Percentiles rank a stretch among this genome's conserved stretches.
These are phyloP conservation scores for Neltuma alba DNA, from an alignment of 306 rosid genomes.

Conservation along the genomic window DNA sequence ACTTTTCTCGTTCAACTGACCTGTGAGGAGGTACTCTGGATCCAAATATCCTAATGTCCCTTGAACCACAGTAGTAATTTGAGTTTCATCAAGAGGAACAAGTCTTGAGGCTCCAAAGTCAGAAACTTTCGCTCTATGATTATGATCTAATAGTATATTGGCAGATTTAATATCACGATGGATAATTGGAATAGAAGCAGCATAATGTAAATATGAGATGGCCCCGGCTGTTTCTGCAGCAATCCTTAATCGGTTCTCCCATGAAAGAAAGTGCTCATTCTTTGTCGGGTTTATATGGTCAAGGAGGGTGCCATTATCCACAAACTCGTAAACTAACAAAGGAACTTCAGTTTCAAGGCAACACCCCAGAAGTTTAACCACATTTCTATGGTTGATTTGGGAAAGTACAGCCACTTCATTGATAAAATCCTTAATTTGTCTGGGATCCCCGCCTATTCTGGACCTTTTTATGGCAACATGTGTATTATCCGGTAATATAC, in stretches of 20 bases:
- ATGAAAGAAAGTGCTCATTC: not conserved
- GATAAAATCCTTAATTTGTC: constrained; percentile 19
- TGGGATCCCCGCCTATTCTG: not conserved
- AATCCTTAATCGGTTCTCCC: constrained; percentile 27
- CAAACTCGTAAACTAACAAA: constrained; percentile 20
- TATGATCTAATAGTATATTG: constrained; percentile 41
- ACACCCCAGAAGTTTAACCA: constrained; percentile 14
- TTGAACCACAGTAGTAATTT: constrained; percentile 49
- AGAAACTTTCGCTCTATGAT: not conserved
- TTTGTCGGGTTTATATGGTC: not conserved
- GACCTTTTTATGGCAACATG: constrained; percentile 25
- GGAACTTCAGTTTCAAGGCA: constrained; percentile 18
- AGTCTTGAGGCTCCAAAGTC: constrained; percentile 52
- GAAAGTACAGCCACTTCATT: constrained; percentile 21
- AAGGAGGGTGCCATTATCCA: constrained; percentile 24
- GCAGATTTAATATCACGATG: constrained; percentile 44
- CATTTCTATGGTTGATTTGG: constrained; percentile 27
- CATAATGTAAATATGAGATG: constrained; percentile 37
- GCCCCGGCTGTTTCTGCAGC: constrained; percentile 40
- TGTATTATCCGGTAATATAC: not conserved
- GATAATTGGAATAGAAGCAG: constrained; percentile 39
- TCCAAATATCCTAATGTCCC: constrained; percentile 55
- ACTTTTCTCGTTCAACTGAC: constrained; percentile 47
- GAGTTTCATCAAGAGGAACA: constrained; percentile 48
- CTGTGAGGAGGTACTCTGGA: constrained; percentile 43